Evolutionary conservation across 768 basidiomycete species (phyloP).

Genomic region (Clitopilus passeckerianus): DNA sequence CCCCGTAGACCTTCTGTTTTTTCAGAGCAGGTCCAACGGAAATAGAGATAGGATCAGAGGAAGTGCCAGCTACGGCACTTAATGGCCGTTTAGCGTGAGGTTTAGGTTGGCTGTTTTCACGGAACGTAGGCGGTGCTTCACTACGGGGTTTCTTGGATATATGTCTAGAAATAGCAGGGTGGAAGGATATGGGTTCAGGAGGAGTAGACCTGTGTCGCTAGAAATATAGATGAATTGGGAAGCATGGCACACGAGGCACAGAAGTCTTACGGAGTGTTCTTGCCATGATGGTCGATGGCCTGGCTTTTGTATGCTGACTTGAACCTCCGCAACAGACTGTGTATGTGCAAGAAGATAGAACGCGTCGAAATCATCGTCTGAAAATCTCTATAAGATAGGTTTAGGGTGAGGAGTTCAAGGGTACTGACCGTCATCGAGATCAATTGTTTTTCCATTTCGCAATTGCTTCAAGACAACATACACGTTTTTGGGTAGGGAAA

Average conservation of each 20-base stretch:
- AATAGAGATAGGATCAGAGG: neutral
- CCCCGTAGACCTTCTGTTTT: neutral
- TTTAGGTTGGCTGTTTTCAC: neutral
- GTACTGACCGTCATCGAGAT: constrained; percentile 74
- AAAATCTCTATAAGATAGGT: neutral
- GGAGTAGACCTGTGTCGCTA: neutral
- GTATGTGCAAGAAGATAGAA: constrained; percentile 46
- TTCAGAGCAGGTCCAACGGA: neutral
- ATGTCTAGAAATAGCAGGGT: neutral
- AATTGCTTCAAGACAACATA: constrained; percentile 43
- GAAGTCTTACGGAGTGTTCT: neutral
- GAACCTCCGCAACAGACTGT: constrained; percentile 26
- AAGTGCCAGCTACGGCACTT: neutral
- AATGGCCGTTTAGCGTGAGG: neutral
- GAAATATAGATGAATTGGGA: neutral
- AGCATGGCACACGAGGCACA: neutral
- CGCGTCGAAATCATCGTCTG: constrained; percentile 80
- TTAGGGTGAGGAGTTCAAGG: neutral
- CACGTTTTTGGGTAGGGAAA: constrained; percentile 38
- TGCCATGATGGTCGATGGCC: neutral
- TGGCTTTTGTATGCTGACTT: constrained; percentile 19
- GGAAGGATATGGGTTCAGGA: neutral
- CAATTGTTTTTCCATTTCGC: constrained; percentile 46
- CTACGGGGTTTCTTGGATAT: neutral
- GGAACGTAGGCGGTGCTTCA: neutral